phyloP scores from a whole-genome alignment of 106 monocot genomes.

The Triglochin maritima region DNA sequence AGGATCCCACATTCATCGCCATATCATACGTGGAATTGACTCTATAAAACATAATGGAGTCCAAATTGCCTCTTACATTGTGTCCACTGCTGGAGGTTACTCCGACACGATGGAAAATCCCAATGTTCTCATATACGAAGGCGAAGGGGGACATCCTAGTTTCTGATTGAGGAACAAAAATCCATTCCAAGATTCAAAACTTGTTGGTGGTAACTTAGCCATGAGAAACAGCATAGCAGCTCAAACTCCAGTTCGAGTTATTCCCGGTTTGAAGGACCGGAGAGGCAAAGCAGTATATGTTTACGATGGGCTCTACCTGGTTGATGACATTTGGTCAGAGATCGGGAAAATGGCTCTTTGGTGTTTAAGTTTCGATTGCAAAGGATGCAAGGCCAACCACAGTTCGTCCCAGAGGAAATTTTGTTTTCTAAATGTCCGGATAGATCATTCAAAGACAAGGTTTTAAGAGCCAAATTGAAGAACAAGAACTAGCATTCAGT shows the following conservation, averaged over 20 bases:
- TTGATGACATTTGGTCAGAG: background rate
- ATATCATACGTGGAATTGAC: background rate
- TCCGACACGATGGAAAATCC: background rate
- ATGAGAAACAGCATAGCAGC: background rate
- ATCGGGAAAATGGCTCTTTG: background rate
- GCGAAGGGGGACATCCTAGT: background rate
- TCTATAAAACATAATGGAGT: too few relatives aligned
- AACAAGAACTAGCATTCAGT: too few relatives aligned
- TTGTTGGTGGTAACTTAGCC: slow-evolving; percentile 3
- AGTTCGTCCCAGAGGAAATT: background rate
- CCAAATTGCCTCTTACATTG: too few relatives aligned
- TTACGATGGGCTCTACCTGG: slow-evolving; percentile 1
- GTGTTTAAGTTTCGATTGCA: slow-evolving; percentile 2
- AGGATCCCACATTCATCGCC: too few relatives aligned
- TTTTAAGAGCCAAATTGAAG: too few relatives aligned
- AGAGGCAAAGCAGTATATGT: background rate
- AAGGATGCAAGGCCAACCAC: slow-evolving; percentile 1
- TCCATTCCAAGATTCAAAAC: background rate
- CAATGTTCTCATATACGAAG: background rate
- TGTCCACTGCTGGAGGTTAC: background rate
- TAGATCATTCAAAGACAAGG: too few relatives aligned
- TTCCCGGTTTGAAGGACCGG: background rate
- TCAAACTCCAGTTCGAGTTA: slow-evolving; percentile 6
- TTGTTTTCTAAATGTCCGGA: background rate
- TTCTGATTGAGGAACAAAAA: background rate